A percentile compares a stretch with the other conserved stretches of the same genome.
These are phyloP conservation scores for Discostella stelligeroides DNA, from an alignment of 108 stramenopile species.

Conservation along the genomic window DNA sequence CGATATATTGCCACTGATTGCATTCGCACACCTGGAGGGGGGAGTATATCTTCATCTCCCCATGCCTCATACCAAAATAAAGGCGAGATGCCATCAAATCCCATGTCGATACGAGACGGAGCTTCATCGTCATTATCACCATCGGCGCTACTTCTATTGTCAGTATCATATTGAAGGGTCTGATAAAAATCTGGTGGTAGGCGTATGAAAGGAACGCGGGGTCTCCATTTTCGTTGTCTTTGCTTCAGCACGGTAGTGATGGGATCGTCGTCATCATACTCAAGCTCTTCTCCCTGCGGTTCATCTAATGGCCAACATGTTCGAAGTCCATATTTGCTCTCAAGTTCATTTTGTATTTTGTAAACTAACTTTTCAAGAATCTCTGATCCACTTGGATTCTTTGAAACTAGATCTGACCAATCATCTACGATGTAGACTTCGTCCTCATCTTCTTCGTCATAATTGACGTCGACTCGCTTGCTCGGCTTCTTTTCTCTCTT, in stretches of 20 bases:
- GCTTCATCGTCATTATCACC: constrained; percentile 51
- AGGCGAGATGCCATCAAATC: constrained; percentile 81
- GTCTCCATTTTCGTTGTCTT: constrained; percentile 49
- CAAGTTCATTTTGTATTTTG: constrained; percentile 56
- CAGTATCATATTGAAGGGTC: constrained; percentile 31
- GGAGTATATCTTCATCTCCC: constrained; percentile 62
- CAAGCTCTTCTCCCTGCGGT: constrained; percentile 35
- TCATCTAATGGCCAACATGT: constrained; percentile 63
- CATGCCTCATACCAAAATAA: constrained; percentile 81
- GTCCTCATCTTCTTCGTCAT: constrained; percentile 40
- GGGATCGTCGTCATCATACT: constrained; percentile 29
- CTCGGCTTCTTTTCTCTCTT: constrained; percentile 10
- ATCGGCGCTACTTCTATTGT: constrained; percentile 16
- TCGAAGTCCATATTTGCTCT: constrained; percentile 51
- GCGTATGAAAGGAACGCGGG: constrained; percentile 78
- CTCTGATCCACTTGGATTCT: constrained; percentile 26
- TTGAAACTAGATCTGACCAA: constrained; percentile 11
- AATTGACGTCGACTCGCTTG: neutral
- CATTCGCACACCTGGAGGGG: constrained; percentile 59
- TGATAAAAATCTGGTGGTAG: constrained; percentile 71
- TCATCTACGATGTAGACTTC: constrained; percentile 34
- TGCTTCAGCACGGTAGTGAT: constrained; percentile 19
- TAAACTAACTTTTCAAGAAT: constrained; percentile 46
- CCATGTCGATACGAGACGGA: constrained; percentile 30
- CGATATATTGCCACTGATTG: constrained; percentile 73